These are phyloP conservation scores for Thraustotheca clavata DNA, from an alignment of 352 stramenopile species.

Conservation along the genomic window DNA sequence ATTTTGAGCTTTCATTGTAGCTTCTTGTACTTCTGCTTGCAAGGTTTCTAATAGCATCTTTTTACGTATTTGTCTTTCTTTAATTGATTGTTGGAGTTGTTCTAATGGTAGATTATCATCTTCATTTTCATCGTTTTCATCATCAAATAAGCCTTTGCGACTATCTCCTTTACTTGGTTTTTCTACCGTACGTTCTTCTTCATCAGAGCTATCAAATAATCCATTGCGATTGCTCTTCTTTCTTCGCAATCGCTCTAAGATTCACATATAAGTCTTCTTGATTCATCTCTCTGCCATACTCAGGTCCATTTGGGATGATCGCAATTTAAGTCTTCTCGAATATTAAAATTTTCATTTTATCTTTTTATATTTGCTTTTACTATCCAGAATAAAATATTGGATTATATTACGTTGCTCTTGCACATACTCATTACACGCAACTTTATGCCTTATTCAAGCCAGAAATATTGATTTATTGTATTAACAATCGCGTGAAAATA, in stretches of 20 bases:
- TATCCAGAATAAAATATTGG: too few relatives aligned
- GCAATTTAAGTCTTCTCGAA: too few relatives aligned
- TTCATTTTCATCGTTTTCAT: slow-evolving; percentile 10
- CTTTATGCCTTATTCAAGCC: too few relatives aligned
- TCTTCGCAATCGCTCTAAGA: neutral
- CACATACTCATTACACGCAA: too few relatives aligned
- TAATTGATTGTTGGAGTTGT: slow-evolving; percentile 16
- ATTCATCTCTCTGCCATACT: too few relatives aligned
- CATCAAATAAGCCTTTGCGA: slow-evolving; percentile 19
- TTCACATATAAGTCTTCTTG: too few relatives aligned
- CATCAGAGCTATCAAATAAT: slow-evolving; percentile 17
- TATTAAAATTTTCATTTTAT: too few relatives aligned
- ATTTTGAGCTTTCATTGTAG: neutral
- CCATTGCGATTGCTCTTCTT: slow-evolving; percentile 15
- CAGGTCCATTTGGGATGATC: too few relatives aligned
- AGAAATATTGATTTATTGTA: too few relatives aligned
- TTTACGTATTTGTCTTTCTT: slow-evolving; percentile 9
- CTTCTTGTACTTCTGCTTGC: neutral
- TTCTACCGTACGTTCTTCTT: neutral
- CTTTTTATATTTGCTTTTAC: too few relatives aligned
- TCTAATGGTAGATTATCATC: slow-evolving; percentile 12
- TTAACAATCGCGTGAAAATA: too few relatives aligned
- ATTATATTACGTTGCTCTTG: too few relatives aligned
- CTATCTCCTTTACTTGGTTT: neutral
- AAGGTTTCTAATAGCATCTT: slow-evolving; percentile 2